Percentiles rank a stretch among this genome's conserved stretches.
phyloP scores from a whole-genome alignment of 2,329 filamentous ascomycete genomes.

The Pseudogymnoascus sp. region DNA sequence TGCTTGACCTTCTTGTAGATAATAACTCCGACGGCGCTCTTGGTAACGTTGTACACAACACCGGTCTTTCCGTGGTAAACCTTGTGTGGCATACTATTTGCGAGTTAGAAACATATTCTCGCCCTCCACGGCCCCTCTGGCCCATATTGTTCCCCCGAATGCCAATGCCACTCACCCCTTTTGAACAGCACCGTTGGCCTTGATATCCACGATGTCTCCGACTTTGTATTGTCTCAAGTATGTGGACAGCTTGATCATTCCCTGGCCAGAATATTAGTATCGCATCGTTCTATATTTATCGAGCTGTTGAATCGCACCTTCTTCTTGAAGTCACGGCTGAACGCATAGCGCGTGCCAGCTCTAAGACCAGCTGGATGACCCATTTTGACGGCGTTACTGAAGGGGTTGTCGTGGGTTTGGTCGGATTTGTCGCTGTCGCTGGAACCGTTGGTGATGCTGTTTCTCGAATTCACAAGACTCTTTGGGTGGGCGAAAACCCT shows the following conservation, averaged over 20 bases:
- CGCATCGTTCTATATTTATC: neutral
- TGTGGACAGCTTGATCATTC: conserved; percentile 85
- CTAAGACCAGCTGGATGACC: conserved; percentile 83
- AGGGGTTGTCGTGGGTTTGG: conserved; percentile 11
- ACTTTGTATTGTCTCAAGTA: conserved; percentile 95
- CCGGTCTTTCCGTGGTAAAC: conserved; percentile 99
- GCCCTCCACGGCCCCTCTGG: neutral
- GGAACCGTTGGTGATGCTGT: conserved; percentile 10
- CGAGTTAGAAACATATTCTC: conserved; percentile 13
- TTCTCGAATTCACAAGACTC: conserved; percentile 5
- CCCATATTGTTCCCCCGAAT: neutral
- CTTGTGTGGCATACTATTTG: conserved; percentile 87
- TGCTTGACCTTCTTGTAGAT: conserved; percentile 99
- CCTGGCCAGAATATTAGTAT: conserved; percentile 32
- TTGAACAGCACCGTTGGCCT: conserved; percentile 96
- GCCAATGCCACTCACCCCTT: conserved; percentile 66
- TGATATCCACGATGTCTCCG: conserved; percentile 98
- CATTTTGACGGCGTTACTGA: conserved; percentile 56
- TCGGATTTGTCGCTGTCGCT: conserved; percentile 15
- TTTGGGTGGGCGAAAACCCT: conserved; percentile 8
- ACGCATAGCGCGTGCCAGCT: conserved; percentile 85
- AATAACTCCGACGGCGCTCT: conserved; percentile 95
- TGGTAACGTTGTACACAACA: conserved; percentile 98
- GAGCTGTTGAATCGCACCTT: conserved; percentile 33
- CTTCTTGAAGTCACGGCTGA: conserved; percentile 89